Percentiles rank a stretch among this genome's conserved stretches.
Evolutionary conservation across 1,284 basidiomycete genomes (phyloP).

Genomic region (Thelephora terrestris): DNA sequence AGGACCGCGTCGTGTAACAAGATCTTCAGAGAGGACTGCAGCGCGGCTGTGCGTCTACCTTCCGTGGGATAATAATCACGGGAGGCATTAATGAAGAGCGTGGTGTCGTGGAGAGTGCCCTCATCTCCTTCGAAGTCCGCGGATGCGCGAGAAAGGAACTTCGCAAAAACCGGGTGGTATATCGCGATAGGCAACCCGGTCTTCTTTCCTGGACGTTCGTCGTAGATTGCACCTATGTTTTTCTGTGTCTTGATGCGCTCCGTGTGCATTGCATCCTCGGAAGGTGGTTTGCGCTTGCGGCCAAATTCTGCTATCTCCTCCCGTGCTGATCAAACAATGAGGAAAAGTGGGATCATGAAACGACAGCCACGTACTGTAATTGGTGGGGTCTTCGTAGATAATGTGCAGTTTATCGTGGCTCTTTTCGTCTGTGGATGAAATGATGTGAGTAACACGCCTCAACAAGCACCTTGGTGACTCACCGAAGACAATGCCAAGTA

Average conservation of each 20-base stretch:
- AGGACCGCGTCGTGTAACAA: too few relatives aligned
- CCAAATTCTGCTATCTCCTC: slow-evolving; percentile 1
- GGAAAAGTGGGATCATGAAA: not conserved
- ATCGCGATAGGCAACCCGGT: slow-evolving; percentile 6
- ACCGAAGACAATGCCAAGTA: too few relatives aligned
- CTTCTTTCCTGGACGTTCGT: slow-evolving; percentile 7
- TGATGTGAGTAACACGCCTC: too few relatives aligned
- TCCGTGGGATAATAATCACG: too few relatives aligned
- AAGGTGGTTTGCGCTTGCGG: slow-evolving; percentile 1
- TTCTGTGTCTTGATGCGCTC: not conserved
- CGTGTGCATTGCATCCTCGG: not conserved
- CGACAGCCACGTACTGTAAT: slow-evolving; percentile 4
- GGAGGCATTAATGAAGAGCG: too few relatives aligned
- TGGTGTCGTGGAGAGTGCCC: not conserved
- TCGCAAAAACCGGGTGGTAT: slow-evolving; percentile 10
- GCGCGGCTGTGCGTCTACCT: too few relatives aligned
- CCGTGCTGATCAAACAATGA: not conserved
- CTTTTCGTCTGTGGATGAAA: too few relatives aligned
- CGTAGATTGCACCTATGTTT: not conserved
- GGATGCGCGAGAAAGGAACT: slow-evolving; percentile 1
- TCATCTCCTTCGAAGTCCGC: too few relatives aligned
- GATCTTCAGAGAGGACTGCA: too few relatives aligned
- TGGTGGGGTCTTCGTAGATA: too few relatives aligned
- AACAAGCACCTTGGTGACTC: too few relatives aligned
- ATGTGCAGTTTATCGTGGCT: too few relatives aligned